Percentiles rank a stretch among this genome's conserved stretches.
Evolutionary conservation across 2,329 filamentous ascomycete species (phyloP).

Genomic region (Byssothecium circinans): DNA sequence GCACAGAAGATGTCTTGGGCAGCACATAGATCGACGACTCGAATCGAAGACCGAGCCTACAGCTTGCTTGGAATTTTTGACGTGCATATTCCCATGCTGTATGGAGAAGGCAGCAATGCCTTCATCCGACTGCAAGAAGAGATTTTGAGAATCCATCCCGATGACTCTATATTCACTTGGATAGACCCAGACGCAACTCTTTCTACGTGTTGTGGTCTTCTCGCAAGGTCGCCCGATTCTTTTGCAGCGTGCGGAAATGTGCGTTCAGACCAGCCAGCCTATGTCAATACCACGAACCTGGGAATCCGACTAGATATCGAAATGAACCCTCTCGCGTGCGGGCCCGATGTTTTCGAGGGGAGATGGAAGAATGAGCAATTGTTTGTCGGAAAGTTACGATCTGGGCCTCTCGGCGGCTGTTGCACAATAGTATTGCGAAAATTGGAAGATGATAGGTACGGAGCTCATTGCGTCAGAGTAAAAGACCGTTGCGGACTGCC

Average conservation of each 20-base stretch:
- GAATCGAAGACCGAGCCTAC: constrained; percentile 25
- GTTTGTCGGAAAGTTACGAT: background rate
- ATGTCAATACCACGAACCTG: background rate
- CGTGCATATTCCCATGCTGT: constrained; percentile 20
- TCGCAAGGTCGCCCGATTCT: background rate
- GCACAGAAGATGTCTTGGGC: constrained; percentile 24
- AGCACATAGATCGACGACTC: constrained; percentile 16
- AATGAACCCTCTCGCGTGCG: background rate
- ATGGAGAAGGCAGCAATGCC: constrained; percentile 18
- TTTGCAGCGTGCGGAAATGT: background rate
- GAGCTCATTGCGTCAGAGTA: background rate
- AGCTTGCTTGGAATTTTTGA: constrained; percentile 23
- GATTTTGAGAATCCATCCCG: constrained; percentile 7
- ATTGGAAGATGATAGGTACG: background rate
- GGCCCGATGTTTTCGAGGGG: too few relatives aligned
- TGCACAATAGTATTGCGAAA: background rate
- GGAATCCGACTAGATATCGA: background rate
- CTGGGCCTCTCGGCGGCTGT: background rate
- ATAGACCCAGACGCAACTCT: background rate
- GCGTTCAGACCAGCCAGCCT: background rate
- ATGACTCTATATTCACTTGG: constrained; percentile 9
- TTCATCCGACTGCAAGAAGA: constrained; percentile 15
- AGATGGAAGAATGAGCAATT: background rate
- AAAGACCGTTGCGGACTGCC: background rate
- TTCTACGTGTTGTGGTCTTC: background rate